phyloP scores from a whole-genome alignment of 1,284 basidiomycete genomes.

The Limonomyces culmigenus region DNA sequence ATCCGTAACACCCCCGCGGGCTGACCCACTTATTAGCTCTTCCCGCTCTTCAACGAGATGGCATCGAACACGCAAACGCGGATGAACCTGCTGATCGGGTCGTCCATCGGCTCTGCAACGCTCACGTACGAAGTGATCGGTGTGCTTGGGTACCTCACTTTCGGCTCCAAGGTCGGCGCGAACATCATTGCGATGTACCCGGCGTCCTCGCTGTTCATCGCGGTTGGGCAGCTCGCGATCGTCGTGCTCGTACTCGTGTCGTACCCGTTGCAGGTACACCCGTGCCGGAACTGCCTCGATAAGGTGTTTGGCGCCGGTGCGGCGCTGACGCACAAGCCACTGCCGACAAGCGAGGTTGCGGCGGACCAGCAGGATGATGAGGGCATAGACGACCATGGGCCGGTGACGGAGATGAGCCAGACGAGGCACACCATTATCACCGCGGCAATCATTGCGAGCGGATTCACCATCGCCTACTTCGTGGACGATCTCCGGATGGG shows the following conservation, averaged over 20 bases:
- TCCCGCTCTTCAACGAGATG: conserved; percentile 91
- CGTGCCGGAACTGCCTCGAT: conserved; percentile 85
- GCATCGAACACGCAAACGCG: conserved; percentile 62
- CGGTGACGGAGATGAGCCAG: conserved; percentile 42
- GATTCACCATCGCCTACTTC: conserved; percentile 69
- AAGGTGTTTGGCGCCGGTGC: conserved; percentile 57
- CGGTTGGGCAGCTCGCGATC: conserved; percentile 86
- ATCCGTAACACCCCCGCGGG: no score
- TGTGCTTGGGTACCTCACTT: conserved; percentile 87
- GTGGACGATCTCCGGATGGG: conserved; percentile 75
- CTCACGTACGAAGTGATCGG: conserved; percentile 74
- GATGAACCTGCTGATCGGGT: conserved; percentile 78
- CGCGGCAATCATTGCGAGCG: conserved; percentile 45
- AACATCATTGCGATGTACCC: conserved; percentile 96
- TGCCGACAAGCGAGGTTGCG: no score
- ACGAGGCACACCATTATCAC: conserved; percentile 69
- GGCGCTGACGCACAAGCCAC: no score
- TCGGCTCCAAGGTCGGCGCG: conserved; percentile 71
- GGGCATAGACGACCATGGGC: conserved; percentile 32
- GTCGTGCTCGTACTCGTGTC: conserved; percentile 81
- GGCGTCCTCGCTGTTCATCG: conserved; percentile 83
- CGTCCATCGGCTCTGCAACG: conserved; percentile 71
- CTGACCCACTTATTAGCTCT: conserved; percentile 55
- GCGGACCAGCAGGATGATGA: conserved; percentile 23
- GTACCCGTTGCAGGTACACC: conserved; percentile 87